A percentile compares a stretch with the other conserved stretches of the same genome.
Conservation (phyloP, 192 early-diverging fungal species). For the Coemansia sp. region DNA sequence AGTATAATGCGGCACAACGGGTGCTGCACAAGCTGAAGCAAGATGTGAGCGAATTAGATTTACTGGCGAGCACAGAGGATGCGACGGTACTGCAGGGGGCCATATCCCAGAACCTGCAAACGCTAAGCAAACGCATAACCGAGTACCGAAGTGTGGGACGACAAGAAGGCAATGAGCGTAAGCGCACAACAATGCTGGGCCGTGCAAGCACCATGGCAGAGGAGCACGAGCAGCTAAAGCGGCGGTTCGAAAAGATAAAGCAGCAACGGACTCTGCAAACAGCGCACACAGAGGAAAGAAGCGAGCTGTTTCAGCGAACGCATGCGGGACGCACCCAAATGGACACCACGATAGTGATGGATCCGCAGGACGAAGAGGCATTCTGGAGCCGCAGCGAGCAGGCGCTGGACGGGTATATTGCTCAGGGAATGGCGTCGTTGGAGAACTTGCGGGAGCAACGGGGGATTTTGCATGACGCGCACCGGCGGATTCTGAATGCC, state of each 20-base stretch:
- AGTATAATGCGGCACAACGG: conserved; percentile 52
- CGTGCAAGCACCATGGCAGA: conserved; percentile 36
- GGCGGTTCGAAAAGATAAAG: conserved; percentile 42
- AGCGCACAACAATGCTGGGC: conserved; percentile 45
- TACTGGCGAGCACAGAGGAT: conserved; percentile 11
- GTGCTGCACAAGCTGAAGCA: conserved; percentile 51
- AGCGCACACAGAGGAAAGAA: conserved; percentile 13
- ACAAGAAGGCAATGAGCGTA: conserved; percentile 47
- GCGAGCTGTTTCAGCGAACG: conserved; percentile 32
- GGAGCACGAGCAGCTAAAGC: conserved; percentile 40
- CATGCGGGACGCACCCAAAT: conserved; percentile 6
- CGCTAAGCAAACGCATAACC: conserved; percentile 37
- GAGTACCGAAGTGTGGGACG: conserved; percentile 46
- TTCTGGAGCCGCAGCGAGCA: conserved; percentile 42
- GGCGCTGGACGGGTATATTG: conserved; percentile 41
- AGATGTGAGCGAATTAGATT: conserved; percentile 46
- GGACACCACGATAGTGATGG: conserved; percentile 44
- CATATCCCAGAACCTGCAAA: conserved; percentile 38
- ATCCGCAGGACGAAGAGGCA: conserved; percentile 26
- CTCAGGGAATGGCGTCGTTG: conserved; percentile 46
- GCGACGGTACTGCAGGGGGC: conserved; percentile 22
- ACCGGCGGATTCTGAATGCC: conserved; percentile 38
- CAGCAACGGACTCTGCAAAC: conserved; percentile 19
- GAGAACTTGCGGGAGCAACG: conserved; percentile 42
- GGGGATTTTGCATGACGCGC: conserved; percentile 31